Percentiles rank a stretch among this genome's conserved stretches.
These are phyloP conservation scores for Coniella lustricola DNA, from an alignment of 2,329 filamentous ascomycete species.

Conservation along the genomic window DNA sequence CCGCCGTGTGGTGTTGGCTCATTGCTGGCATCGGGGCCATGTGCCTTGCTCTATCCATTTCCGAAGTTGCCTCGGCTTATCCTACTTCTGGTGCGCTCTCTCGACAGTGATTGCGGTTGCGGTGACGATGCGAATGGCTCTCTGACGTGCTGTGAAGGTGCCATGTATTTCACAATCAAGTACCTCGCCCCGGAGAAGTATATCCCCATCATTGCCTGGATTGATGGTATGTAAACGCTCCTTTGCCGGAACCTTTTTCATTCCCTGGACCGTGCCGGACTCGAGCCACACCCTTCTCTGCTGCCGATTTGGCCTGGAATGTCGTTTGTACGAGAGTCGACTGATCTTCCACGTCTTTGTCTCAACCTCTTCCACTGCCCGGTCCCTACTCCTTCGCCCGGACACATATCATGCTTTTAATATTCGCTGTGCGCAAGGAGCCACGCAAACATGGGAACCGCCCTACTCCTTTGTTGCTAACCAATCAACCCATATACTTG, in stretches of 20 bases:
- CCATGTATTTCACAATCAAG: conserved; percentile 48
- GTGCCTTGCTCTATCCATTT: conserved; percentile 47
- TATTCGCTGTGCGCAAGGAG: no score
- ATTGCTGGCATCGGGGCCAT: conserved; percentile 50
- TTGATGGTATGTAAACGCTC: conserved; percentile 24
- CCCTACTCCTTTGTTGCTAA: not conserved
- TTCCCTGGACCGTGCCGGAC: not conserved
- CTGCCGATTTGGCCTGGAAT: not conserved
- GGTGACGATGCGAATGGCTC: not conserved
- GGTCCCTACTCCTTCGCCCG: not conserved
- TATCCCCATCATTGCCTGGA: conserved; percentile 44
- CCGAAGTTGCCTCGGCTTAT: conserved; percentile 51
- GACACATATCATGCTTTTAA: not conserved
- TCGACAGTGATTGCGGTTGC: not conserved
- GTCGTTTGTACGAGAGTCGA: no score
- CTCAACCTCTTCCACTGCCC: no score
- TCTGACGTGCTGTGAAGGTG: conserved; percentile 23
- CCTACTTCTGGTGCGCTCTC: conserved; percentile 43
- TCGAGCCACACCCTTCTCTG: not conserved
- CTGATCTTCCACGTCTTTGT: no score
- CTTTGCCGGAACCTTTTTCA: not conserved
- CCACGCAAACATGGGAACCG: no score
- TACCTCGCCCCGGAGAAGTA: conserved; percentile 41
- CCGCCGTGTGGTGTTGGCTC: conserved; percentile 52
- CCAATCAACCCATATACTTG: conserved; percentile 11